Evolutionary conservation across 2,329 filamentous ascomycete species (phyloP), one percentile per base, ranked within the genome.

Genomic region (Monosporascus sp.): DNA sequence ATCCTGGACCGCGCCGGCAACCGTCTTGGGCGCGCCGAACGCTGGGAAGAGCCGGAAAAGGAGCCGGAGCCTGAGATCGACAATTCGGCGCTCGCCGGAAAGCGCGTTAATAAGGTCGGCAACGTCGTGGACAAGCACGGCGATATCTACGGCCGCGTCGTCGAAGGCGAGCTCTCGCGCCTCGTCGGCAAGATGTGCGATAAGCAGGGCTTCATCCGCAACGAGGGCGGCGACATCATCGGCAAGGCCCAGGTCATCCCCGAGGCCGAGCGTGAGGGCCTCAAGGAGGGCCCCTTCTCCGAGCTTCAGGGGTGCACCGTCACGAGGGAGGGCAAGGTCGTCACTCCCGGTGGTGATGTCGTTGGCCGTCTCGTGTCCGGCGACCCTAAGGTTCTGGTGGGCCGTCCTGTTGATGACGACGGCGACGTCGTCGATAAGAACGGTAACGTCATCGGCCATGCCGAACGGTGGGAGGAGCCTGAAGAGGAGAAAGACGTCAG

Each of bases 361-460:
- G 88, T 94, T 48, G 90, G 90, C 22, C 78, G 86, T 43, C 78
- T 93, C 40, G 75, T 80, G 3, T 81, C 84, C 47, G 90, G 89
- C 3, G 87, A 95, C 51, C 68, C 79, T 37, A 91, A 90, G 78
- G 75, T 78, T 50, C 79, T 95, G 1, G 82, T 86, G 38, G 90
- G 90, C 17, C 86, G 89, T 47, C 64, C 77, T 8, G 89, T 94
- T 18, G 90, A 94, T 53, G 86, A 90, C 57, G 89, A 95, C 58
- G 90, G 90, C 38, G 89, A 94, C 53, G 84, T 95, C 35, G 77
- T 88, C 52, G 90, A 94, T 74, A 85, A 84, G 68, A 91, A 90
- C 65, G 81, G 81, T 35, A 85, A 85, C 57, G 65, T 73, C 1
- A 67, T 85, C 2, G 81, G 80, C 28, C 78, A 79, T 56, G 81